Conservation (phyloP, 352 stramenopile genomes). For the Globisporangium sylvaticum region DNA sequence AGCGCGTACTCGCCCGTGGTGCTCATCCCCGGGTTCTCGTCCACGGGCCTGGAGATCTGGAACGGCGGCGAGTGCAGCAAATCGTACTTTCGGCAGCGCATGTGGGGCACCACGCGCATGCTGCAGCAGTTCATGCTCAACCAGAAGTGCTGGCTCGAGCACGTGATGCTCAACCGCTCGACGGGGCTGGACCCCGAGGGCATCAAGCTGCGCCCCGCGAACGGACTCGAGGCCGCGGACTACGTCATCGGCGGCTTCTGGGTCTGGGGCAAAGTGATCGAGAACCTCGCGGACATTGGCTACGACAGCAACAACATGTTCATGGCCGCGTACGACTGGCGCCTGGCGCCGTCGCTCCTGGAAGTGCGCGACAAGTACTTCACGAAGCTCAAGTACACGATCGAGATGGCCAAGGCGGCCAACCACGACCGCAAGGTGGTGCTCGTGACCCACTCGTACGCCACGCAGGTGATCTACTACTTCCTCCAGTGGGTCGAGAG, state of each 20-base stretch:
- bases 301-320: conserved; percentile 91
- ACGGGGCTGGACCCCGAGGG: conserved; percentile 88
- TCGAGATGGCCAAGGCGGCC: conserved; percentile 85
- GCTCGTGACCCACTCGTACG: conserved; percentile 92
- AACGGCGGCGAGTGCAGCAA: conserved; percentile 83
- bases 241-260: conserved; percentile 94
- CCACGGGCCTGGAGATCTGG: conserved; percentile 94
- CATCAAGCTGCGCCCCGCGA: conserved; percentile 73
- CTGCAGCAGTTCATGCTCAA: conserved; percentile 87
- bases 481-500: conserved; percentile 95
- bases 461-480: conserved; percentile 89
- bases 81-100: conserved; percentile 88
- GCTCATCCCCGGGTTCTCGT: conserved; percentile 92
- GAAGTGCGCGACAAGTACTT: conserved; percentile 87
- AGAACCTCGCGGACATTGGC: conserved; percentile 89
- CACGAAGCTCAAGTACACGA: conserved; percentile 90
- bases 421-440: conserved; percentile 85
- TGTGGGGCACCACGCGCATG: conserved; percentile 91
- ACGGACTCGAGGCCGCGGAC: conserved; percentile 90
- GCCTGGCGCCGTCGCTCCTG: conserved; percentile 63
- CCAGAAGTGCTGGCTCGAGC: conserved; percentile 91
- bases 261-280: conserved; percentile 92
- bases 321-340: conserved; percentile 87
- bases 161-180: conserved; percentile 89
- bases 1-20: conserved; percentile 77